phyloP scores from a whole-genome alignment of 2,329 filamentous ascomycete genomes.

The Clarireedia hainanense region DNA sequence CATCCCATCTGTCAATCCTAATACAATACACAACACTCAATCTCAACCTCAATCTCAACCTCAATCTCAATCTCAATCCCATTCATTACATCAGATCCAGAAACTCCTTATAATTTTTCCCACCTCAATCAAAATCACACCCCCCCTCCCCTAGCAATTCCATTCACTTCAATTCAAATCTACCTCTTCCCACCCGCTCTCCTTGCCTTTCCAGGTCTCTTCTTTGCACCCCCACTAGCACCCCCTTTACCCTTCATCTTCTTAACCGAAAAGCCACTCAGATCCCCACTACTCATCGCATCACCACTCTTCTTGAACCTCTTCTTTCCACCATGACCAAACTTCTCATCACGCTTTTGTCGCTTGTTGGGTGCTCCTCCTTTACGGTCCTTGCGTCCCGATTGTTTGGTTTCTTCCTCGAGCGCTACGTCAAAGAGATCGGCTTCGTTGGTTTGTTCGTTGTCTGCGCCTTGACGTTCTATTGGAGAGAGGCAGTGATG shows the following conservation, averaged over 20 bases:
- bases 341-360: constrained; percentile 90
- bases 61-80: no score
- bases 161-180: background rate
- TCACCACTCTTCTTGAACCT: constrained; percentile 84
- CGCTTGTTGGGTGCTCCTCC: constrained; percentile 58
- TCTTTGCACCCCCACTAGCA: constrained; percentile 11
- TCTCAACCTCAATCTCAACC: no score
- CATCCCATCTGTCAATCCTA: no score
- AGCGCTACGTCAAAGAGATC: constrained; percentile 89
- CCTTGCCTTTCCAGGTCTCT: constrained; percentile 41
- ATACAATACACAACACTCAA: no score
- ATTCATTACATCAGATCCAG: no score
- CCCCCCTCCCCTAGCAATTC: no score
- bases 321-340: constrained; percentile 95
- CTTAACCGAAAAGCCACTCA: constrained; percentile 71
- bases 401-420: constrained; percentile 40
- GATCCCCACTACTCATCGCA: constrained; percentile 71
- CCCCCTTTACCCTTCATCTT: constrained; percentile 62
- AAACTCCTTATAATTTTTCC: no score
- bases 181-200: constrained; percentile 27
- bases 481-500: constrained; percentile 2
- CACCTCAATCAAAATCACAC: no score
- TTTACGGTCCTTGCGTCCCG: constrained; percentile 14
- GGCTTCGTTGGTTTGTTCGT: constrained; percentile 57
- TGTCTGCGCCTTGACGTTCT: constrained; percentile 75